Base-by-base conservation (phyloP, 225 moss, liverwort and hornwort genomes). In the Anthoceros angustus region DNA sequence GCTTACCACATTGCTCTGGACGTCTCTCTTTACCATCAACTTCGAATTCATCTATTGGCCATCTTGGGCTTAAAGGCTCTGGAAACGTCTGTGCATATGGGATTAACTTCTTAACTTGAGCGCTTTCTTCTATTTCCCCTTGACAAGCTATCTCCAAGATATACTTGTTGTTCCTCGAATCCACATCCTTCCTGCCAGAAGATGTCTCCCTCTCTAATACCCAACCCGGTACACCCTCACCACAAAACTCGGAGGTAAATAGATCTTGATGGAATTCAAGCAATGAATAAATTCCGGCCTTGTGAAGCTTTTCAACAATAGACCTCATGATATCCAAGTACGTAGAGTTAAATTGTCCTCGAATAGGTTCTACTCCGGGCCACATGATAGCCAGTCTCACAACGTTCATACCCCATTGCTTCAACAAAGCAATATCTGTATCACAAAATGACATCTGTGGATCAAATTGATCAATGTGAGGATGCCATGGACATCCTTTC, bases 191-290 rank as follows among this genome's bases (percentile, higher is more conserved):
- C 12, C 11, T 14, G 32, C 4, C 2, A 32, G 8, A 63, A 63
- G 7, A 15, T 20, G 18, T 55, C 14, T 55, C 10, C 23, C 23
- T 23, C 2, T 55, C 55, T 23, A 55, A 55, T 18, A 55, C 55
- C 55, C 55, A 55, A 5, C n/a, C 55, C 0, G 55, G 55, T 55
- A 55, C 55, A 15, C 55, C 55, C 4, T 55, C 66, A 16, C 41
- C 41, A 66, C 40, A 66, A 40, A 45, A 66, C 21, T 82, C 74
- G 9, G 86, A 76, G 12, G 82, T 72, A 48, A 84, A 84, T 12
- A 92, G 72, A 70, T 92, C 91, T 70, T 92, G 91, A 46, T 92
- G 91, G 50, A 87, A 88, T 60, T 92, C 91, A 24, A 92, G 69
- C 18, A 92, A 72, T 42, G 87, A 83, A 61, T 72, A 82, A 68